A percentile compares a stretch with the other conserved stretches of the same genome.
These are phyloP conservation scores for Globisporangium barbulae DNA, from an alignment of 352 stramenopile genomes.

Conservation along the genomic window DNA sequence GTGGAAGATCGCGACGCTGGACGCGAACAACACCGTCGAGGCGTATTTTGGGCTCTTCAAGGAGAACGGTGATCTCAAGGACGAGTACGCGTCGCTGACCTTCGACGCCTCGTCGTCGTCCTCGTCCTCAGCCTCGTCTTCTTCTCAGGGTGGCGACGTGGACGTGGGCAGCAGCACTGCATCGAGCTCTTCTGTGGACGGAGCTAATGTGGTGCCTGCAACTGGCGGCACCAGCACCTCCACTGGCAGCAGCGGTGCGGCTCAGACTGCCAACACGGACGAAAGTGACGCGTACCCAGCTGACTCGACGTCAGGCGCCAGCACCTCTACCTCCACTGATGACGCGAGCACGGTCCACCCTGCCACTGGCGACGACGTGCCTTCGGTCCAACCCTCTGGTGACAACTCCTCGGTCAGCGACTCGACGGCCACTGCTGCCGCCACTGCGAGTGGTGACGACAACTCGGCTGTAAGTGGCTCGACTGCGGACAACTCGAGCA, in stretches of 20 bases:
- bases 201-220: background rate
- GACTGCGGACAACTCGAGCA: background rate
- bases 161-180: no score
- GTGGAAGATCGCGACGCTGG: conserved; percentile 52
- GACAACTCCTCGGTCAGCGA: background rate
- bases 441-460: background rate
- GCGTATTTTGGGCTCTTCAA: conserved; percentile 70
- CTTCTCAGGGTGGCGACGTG: background rate
- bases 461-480: background rate
- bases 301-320: background rate
- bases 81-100: conserved; percentile 30
- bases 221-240: background rate
- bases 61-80: conserved; percentile 46
- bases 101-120: conserved; percentile 19
- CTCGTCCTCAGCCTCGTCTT: background rate
- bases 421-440: background rate
- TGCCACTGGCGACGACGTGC: background rate
- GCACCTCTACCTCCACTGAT: background rate
- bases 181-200: no score
- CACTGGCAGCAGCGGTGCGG: background rate
- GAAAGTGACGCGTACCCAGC: background rate
- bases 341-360: background rate
- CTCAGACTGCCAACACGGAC: background rate
- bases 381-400: no score
- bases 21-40: conserved; percentile 58